Conservation (phyloP, 768 basidiomycete species). For the Trametes cinnabarina region DNA sequence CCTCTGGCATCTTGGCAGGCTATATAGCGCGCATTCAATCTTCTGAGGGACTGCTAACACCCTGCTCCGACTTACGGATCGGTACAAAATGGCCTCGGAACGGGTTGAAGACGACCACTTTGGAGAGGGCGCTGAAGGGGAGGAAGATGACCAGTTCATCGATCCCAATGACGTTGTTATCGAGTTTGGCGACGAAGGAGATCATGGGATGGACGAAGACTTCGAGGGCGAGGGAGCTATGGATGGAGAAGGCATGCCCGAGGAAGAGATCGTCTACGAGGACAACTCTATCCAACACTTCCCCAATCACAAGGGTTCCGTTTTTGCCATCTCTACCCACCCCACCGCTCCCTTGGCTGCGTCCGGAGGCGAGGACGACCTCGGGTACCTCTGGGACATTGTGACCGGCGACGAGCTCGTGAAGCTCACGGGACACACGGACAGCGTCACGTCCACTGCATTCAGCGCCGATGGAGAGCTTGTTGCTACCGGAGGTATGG, state of each 20-base stretch:
- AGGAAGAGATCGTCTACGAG: slow-evolving; percentile 36
- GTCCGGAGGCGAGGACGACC: slow-evolving; percentile 94
- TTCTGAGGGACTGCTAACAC: background rate
- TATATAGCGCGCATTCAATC: background rate
- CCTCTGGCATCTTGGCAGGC: background rate
- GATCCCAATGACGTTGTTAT: slow-evolving; percentile 60
- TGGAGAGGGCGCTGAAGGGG: slow-evolving; percentile 46
- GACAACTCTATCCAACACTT: slow-evolving; percentile 74
- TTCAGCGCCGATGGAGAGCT: slow-evolving; percentile 92
- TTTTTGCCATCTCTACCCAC: slow-evolving; percentile 83
- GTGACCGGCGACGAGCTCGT: slow-evolving; percentile 77
- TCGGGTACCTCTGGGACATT: slow-evolving; percentile 91
- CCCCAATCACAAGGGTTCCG: slow-evolving; percentile 65
- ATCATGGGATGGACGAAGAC: slow-evolving; percentile 71
- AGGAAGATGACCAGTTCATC: slow-evolving; percentile 62
- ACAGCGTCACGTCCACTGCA: slow-evolving; percentile 76
- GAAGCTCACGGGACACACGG: slow-evolving; percentile 88
- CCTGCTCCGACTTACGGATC: background rate
- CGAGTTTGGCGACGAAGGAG: slow-evolving; percentile 65
- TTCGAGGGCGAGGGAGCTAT: slow-evolving; percentile 28
- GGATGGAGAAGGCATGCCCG: slow-evolving; percentile 29
- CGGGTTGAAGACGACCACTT: slow-evolving; percentile 39
- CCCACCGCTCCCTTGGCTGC: slow-evolving; percentile 80
- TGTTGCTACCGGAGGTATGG: slow-evolving; percentile 97
- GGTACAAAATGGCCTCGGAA: slow-evolving; percentile 27